A percentile compares a stretch with the other conserved stretches of the same genome.
These are phyloP conservation scores for Strobilomyces dryophilus DNA, from an alignment of 768 basidiomycete genomes.

Conservation along the genomic window DNA sequence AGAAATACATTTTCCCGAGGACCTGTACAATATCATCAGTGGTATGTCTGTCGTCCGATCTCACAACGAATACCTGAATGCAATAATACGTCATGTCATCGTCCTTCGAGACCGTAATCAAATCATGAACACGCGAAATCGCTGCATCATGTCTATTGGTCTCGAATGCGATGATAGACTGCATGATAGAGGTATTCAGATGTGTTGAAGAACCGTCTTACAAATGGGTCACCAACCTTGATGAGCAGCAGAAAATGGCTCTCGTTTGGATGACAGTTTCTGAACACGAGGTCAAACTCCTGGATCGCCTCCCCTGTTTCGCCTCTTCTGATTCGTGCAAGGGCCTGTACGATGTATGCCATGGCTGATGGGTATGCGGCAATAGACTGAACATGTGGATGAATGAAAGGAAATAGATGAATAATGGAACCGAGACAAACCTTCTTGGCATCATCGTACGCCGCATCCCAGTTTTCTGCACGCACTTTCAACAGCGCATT, in stretches of 20 bases:
- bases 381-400: not conserved
- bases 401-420: not conserved
- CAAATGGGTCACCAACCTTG: too few relatives aligned
- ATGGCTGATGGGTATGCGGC: not conserved
- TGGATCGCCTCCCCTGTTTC: too few relatives aligned
- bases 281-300: too few relatives aligned
- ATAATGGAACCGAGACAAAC: not conserved
- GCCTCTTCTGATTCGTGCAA: too few relatives aligned
- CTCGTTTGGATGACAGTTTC: too few relatives aligned
- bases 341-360: too few relatives aligned
- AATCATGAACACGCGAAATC: slow-evolving; percentile 1
- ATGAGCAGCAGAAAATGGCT: too few relatives aligned
- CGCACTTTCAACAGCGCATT: too few relatives aligned
- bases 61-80: slow-evolving; percentile 1
- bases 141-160: not conserved
- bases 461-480: not conserved
- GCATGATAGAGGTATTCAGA: not conserved
- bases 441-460: not conserved
- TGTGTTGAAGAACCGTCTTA: too few relatives aligned
- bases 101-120: not conserved
- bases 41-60: not conserved
- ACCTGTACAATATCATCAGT: not conserved
- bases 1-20: not conserved
- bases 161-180: not conserved
- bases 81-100: not conserved